Base-by-base conservation (phyloP, 805 yeast genomes). In the Lachancea mirantina region DNA sequence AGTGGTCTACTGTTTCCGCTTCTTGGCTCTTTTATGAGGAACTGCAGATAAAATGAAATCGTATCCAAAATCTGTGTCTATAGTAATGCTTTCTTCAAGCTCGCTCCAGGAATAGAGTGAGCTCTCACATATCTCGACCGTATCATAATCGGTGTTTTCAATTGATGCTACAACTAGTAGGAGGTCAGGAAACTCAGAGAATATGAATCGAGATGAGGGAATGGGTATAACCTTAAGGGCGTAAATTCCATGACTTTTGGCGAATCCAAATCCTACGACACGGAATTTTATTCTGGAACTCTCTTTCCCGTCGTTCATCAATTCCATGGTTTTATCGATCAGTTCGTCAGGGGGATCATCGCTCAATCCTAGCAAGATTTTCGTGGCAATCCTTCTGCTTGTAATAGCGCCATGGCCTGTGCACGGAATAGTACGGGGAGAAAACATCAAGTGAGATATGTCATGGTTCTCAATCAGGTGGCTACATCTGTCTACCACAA, bases 231-330 rank as follows among this genome's bases (percentile, higher is more conserved):
- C 39, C 10, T 28, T 28, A 11, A 46, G 39, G 1, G 54, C 60
- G 34, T 38, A 44, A 2, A 42, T 22, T 2, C 38, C 43, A 1
- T 39, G 31, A 1, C 39, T 35, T 4, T 23, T 15, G 3, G 13
- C 10, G 4, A 19, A n/a, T 2, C 62, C 62, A 37, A 55, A 39
- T 11, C 43, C 35, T 8, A 46, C 44, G 2, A 46, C 41, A 15
- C 28, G 39, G 58, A 62, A 58, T 9, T 40, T 33, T 16, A 42
- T 36, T n/a, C 43, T 13, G 6, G 34, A 14, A 13, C 26, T 13
- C 14, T 25, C 35, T 8, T 20, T 6, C 14, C 30, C 25, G 14
- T 28, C 30, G 10, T 45, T 26, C 25, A 46, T 21, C 24, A 25
- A 25, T 5, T 41, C 39, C 28, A 43, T 40, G 10, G 39, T 34